Evolutionary conservation across 257 asterid species (phyloP).

Genomic region (Nicotiana sylvestris): DNA sequence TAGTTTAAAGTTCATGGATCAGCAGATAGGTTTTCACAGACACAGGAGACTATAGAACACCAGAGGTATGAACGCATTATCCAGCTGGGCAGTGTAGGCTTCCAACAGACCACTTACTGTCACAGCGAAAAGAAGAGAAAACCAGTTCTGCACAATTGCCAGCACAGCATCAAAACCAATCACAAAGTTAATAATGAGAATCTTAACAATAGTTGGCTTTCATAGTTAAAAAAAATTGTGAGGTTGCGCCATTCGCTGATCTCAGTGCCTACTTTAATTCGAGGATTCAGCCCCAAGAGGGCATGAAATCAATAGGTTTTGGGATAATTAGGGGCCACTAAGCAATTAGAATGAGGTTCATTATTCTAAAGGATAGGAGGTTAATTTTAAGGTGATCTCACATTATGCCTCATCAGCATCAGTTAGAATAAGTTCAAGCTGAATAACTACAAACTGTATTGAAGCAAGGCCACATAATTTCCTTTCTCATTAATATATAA

Average conservation of each 20-base stretch:
- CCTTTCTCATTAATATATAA: neutral
- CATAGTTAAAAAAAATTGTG: neutral
- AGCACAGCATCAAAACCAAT: conserved; percentile 9
- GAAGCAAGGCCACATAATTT: neutral
- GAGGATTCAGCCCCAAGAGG: neutral
- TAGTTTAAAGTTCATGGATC: neutral
- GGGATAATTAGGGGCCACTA: neutral
- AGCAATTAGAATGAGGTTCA: neutral
- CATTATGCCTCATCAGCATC: neutral
- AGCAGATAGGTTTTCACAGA: conserved; percentile 28
- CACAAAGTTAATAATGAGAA: conserved; percentile 7
- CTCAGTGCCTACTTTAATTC: neutral
- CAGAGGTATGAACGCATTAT: conserved; percentile 96
- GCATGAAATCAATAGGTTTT: neutral
- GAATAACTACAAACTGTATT: neutral
- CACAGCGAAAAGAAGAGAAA: conserved; percentile 78
- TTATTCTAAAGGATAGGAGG: neutral
- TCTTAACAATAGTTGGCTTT: neutral
- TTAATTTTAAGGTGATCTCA: neutral
- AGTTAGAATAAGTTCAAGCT: neutral
- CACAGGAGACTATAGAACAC: conserved; percentile 92
- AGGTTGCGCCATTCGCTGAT: neutral
- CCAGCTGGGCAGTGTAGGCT: conserved; percentile 96
- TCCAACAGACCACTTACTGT: conserved; percentile 78
- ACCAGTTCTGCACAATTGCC: conserved; percentile 66